phyloP scores from a whole-genome alignment of 495 filamentous ascomycete species.

The Articulospora tetracladia region DNA sequence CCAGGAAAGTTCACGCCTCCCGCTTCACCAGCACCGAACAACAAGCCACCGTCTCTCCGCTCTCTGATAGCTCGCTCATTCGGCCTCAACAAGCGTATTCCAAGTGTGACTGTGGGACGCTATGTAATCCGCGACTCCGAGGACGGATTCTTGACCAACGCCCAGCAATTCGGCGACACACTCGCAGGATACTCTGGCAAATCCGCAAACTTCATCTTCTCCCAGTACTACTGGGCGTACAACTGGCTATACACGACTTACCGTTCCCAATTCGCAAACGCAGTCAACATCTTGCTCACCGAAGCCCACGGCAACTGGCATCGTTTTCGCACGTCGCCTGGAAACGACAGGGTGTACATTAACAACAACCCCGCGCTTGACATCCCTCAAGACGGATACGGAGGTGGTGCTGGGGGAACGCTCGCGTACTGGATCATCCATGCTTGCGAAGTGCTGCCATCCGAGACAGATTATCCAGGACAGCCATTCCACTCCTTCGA shows the following conservation, averaged over 20 bases:
- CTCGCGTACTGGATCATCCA: slow-evolving; percentile 8
- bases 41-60: neutral
- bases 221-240: slow-evolving; percentile 5
- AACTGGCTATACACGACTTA: neutral
- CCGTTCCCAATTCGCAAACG: neutral
- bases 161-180: neutral
- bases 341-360: neutral
- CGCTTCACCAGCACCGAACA: neutral
- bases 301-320: slow-evolving; percentile 5
- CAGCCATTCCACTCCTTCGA: neutral
- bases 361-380: neutral
- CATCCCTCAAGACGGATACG: neutral
- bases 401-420: slow-evolving; percentile 2
- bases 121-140: neutral
- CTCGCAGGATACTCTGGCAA: neutral
- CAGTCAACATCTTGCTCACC: neutral
- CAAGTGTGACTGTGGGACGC: neutral
- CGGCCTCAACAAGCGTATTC: neutral
- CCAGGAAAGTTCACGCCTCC: neutral
- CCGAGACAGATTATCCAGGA: neutral
- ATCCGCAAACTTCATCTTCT: neutral
- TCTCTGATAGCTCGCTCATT: neutral
- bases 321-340: neutral
- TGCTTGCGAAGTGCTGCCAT: neutral
- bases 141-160: neutral